Conservation (phyloP, 805 yeast species). For the Alloascoidea africana region DNA sequence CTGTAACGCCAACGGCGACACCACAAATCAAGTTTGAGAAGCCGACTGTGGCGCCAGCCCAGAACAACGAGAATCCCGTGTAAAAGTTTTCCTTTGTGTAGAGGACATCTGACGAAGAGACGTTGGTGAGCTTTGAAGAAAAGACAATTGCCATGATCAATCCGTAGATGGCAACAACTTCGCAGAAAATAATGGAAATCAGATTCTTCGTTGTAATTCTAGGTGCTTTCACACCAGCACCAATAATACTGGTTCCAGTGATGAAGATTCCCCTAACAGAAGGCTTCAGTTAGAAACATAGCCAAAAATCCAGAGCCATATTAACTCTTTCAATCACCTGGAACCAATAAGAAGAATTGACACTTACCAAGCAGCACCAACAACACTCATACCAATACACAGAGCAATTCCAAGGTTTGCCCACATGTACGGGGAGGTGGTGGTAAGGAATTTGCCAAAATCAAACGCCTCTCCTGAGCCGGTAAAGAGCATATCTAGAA, state of each 20-base stretch:
- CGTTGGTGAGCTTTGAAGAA: slow-evolving; percentile 69
- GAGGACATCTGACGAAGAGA: slow-evolving; percentile 38
- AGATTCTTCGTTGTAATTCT: slow-evolving; percentile 94
- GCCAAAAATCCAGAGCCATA: too few relatives aligned
- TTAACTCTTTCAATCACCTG: too few relatives aligned
- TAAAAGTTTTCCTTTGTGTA: slow-evolving; percentile 75
- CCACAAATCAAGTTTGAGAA: slow-evolving; percentile 90
- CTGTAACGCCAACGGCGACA: slow-evolving; percentile 92
- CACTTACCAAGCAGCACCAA: slow-evolving; percentile 88
- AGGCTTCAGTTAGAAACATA: too few relatives aligned
- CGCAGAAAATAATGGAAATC: slow-evolving; percentile 95
- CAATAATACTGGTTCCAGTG: slow-evolving; percentile 87
- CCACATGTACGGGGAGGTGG: slow-evolving; percentile 95
- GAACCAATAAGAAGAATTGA: slow-evolving; percentile 1
- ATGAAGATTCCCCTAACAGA: slow-evolving; percentile 86
- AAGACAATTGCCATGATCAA: slow-evolving; percentile 95
- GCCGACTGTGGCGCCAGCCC: slow-evolving; percentile 98
- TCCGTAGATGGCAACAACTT: slow-evolving; percentile 97
- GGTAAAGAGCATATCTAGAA: slow-evolving; percentile 54
- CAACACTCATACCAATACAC: slow-evolving; percentile 88
- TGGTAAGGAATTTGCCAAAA: slow-evolving; percentile 73
- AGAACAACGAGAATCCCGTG: slow-evolving; percentile 89
- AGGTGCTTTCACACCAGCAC: slow-evolving; percentile 98
- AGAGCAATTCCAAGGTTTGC: slow-evolving; percentile 78
- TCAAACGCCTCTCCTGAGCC: slow-evolving; percentile 89